Conservation (phyloP, 2,329 filamentous ascomycete species). For the Fusarium bulbicola region DNA sequence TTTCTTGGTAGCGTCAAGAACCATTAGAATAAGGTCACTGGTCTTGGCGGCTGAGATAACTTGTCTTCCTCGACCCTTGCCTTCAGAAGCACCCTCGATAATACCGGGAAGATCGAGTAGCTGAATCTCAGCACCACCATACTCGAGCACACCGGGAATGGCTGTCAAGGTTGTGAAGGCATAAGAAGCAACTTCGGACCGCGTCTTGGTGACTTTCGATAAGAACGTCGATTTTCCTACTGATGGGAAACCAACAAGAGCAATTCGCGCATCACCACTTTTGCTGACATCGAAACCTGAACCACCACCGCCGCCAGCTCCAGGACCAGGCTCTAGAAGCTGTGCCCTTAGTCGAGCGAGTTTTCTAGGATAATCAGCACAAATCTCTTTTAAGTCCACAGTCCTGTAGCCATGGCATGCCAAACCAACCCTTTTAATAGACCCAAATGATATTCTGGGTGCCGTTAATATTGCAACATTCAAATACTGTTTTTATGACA, state of each 20-base stretch:
- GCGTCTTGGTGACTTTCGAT: slow-evolving; percentile 99
- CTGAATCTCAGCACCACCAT: slow-evolving; percentile 97
- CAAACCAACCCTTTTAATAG: slow-evolving; percentile 86
- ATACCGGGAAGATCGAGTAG: slow-evolving; percentile 97
- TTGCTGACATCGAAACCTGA: slow-evolving; percentile 94
- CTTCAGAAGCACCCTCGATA: slow-evolving; percentile 95
- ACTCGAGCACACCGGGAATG: slow-evolving; percentile 96
- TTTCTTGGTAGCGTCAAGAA: slow-evolving; percentile 95
- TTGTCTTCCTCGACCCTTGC: slow-evolving; percentile 93
- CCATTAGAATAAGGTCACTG: slow-evolving; percentile 95
- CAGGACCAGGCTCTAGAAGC: slow-evolving; percentile 87
- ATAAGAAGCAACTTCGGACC: slow-evolving; percentile 94
- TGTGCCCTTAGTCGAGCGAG: slow-evolving; percentile 94
- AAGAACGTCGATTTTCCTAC: slow-evolving; percentile 98
- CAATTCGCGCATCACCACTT: slow-evolving; percentile 94
- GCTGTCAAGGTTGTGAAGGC: slow-evolving; percentile 97
- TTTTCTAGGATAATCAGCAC: slow-evolving; percentile 68
- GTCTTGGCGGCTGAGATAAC: slow-evolving; percentile 99
- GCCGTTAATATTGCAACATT: slow-evolving; percentile 24
- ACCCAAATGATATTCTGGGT: slow-evolving; percentile 93
- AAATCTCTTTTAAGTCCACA: too few relatives aligned
- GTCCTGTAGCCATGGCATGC: background rate
- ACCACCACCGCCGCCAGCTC: slow-evolving; percentile 79
- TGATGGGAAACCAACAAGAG: slow-evolving; percentile 97
- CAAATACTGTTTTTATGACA: background rate